These are phyloP conservation scores for Davidsoniella virescens DNA, from an alignment of 2,329 filamentous ascomycete genomes.

Conservation along the genomic window DNA sequence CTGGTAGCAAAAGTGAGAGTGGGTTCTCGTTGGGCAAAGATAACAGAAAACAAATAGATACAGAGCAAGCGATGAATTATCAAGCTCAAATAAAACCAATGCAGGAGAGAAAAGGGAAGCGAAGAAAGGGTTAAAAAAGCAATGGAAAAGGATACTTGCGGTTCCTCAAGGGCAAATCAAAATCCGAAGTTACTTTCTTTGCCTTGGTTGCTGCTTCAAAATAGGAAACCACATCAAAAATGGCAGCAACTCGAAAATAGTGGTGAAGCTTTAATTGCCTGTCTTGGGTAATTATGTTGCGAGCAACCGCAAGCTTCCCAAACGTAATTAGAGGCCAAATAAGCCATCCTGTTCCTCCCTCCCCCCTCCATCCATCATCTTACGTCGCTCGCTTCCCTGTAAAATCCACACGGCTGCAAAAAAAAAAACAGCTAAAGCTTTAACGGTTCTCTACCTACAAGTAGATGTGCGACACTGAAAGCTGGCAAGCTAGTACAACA, in stretches of 20 bases:
- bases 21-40: too few relatives aligned
- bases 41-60: background rate
- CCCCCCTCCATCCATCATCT: background rate
- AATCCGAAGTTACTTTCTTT: background rate
- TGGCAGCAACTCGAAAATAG: background rate
- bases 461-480: too few relatives aligned
- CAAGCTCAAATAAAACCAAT: background rate
- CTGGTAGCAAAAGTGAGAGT: too few relatives aligned
- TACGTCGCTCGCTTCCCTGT: too few relatives aligned
- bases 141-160: background rate
- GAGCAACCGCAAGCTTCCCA: background rate
- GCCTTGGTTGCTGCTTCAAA: background rate
- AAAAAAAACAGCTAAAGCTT: too few relatives aligned
- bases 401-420: too few relatives aligned
- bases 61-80: slow-evolving; percentile 4
- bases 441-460: too few relatives aligned
- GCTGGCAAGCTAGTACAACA: too few relatives aligned
- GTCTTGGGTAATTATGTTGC: background rate
- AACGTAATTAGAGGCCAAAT: slow-evolving; percentile 7
- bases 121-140: background rate
- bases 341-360: background rate
- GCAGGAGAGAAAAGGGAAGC: background rate
- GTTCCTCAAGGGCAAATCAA: background rate
- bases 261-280: background rate
- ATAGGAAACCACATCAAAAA: too few relatives aligned